Evolutionary conservation across 148 eudicot species (phyloP).

Genomic region (Nepenthes gracilis): DNA sequence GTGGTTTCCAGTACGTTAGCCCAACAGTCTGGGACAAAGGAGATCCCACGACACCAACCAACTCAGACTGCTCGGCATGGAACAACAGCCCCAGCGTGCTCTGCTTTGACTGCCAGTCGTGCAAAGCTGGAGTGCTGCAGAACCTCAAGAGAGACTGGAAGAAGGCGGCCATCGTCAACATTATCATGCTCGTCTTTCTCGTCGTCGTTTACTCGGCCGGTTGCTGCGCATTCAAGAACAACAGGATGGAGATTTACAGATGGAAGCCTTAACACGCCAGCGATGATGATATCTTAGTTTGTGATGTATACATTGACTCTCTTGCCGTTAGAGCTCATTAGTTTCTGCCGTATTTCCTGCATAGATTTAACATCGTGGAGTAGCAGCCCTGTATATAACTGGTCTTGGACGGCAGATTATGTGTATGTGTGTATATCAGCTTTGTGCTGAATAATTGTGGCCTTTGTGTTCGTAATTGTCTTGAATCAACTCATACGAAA

Average conservation of each 20-base stretch:
- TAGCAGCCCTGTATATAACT: too few relatives aligned
- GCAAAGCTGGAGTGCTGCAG: slow-evolving; percentile 87
- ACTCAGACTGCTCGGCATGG: slow-evolving; percentile 62
- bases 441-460: too few relatives aligned
- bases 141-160: slow-evolving; percentile 87
- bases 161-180: slow-evolving; percentile 61
- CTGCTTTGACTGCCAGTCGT: slow-evolving; percentile 72
- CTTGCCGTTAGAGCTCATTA: too few relatives aligned
- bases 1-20: slow-evolving; percentile 40
- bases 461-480: too few relatives aligned
- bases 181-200: slow-evolving; percentile 60
- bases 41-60: slow-evolving; percentile 3
- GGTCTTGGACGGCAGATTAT: too few relatives aligned
- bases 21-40: slow-evolving; percentile 56
- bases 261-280: slow-evolving; percentile 44
- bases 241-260: slow-evolving; percentile 43
- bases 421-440: too few relatives aligned
- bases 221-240: slow-evolving; percentile 91
- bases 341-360: too few relatives aligned
- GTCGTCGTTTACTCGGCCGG: slow-evolving; percentile 78
- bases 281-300: background rate
- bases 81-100: slow-evolving; percentile 29
- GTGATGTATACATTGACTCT: too few relatives aligned
- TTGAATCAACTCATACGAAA: too few relatives aligned
- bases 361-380: too few relatives aligned